Base-by-base conservation (phyloP, 23 red algal species). In the Agarophyton chilense region DNA sequence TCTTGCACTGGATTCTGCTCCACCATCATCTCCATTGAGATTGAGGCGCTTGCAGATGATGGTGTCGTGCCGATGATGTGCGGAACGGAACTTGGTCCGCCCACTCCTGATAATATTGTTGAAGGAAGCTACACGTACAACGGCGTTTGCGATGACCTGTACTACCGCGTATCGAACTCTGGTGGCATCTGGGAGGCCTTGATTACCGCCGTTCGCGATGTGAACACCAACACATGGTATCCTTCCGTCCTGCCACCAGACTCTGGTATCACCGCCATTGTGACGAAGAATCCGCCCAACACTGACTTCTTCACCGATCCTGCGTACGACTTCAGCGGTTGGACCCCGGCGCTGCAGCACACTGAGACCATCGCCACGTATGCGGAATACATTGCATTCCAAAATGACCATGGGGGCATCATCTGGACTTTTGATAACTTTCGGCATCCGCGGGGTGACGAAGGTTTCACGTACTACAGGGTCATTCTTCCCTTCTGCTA, bases 401-500 rank as follows among this genome's bases (percentile, higher is more conserved):
- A 42, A 18, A 66, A 67, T 34, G 21, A 19, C n/a, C 35, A 64
- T 65, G 79, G 60, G 40, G 58, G 56, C 34, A 54, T 40, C 25
- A 18, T 64, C 36, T 83, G 79, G 79, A 83, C 55, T 36, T 8
- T 58, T 26, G 39, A 44, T 6, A 54, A 83, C 53, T 4, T 16
- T 18, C 34, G n/a, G 19, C 6, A 3, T 10, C 39, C 53, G 44
- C 9, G 31, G 5, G 41, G 36, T 34, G 46, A 56, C 45, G 31
- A 52, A 52, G 75, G 75, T 46, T 45, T 49, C 33, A 39, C 36
- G 31, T 83, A 67, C 26, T 66, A 83, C 60, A 42, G 39, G 79
- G 79, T 67, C n/a, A 17, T 39, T n/a, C 79, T 83, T 52, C 79
- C 79, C 24, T 83, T 83, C 60, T 83, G 79, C 34, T 83, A 83